Percentiles rank a stretch among this genome's conserved stretches.
These are phyloP conservation scores for Colletotrichum sp. DNA, from an alignment of 2,329 filamentous ascomycete species.

Conservation along the genomic window DNA sequence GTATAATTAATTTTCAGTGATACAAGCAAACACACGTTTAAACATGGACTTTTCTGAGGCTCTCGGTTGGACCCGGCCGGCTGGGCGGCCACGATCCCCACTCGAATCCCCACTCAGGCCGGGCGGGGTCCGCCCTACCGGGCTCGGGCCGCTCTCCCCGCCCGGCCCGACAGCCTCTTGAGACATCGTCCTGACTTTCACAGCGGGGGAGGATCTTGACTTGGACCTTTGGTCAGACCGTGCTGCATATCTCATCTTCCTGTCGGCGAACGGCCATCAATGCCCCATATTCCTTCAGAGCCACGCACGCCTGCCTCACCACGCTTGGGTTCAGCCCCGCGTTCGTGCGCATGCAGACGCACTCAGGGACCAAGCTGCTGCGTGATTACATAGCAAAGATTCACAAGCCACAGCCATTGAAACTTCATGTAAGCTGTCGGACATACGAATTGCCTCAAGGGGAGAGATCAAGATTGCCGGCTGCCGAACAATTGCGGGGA, in stretches of 20 bases:
- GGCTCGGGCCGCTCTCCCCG: slow-evolving; percentile 19
- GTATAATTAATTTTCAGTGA: background rate
- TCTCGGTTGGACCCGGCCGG: slow-evolving; percentile 2
- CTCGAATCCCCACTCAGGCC: background rate
- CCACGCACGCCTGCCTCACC: background rate
- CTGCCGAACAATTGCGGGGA: background rate
- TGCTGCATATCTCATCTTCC: background rate
- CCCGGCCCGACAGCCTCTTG: slow-evolving; percentile 18
- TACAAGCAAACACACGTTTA: background rate
- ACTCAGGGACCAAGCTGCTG: background rate
- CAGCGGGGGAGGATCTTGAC: background rate
- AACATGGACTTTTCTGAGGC: background rate
- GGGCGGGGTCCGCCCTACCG: slow-evolving; percentile 8
- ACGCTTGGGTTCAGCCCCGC: background rate
- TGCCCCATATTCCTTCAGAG: background rate
- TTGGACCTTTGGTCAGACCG: background rate
- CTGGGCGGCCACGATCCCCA: background rate
- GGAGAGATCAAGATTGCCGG: background rate
- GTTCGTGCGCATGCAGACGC: background rate
- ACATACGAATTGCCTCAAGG: background rate
- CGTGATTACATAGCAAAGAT: background rate
- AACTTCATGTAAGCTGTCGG: background rate
- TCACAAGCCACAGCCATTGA: background rate
- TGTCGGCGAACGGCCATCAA: background rate
- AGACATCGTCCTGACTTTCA: slow-evolving; percentile 4